Conservation (phyloP, 805 yeast species). For the Saccharomycopsis lassenensis region DNA sequence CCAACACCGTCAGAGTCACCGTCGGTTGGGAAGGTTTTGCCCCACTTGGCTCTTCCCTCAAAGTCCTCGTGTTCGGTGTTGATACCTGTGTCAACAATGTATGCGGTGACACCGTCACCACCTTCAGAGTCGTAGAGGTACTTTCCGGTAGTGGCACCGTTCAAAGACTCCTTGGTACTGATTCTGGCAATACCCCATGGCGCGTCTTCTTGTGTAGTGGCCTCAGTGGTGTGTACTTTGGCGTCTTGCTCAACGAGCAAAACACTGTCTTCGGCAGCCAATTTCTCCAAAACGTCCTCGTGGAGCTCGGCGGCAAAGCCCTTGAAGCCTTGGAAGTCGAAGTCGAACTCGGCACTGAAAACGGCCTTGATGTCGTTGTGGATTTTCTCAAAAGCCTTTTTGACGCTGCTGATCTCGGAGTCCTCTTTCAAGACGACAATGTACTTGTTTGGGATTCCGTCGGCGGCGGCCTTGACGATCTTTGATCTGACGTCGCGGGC, state of each 20-base stretch:
- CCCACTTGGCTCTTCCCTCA: constrained; percentile 52
- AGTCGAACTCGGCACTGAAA: constrained; percentile 46
- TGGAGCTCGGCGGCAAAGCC: constrained; percentile 86
- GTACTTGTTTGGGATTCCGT: constrained; percentile 60
- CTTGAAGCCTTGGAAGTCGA: constrained; percentile 36
- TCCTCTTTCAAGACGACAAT: constrained; percentile 74
- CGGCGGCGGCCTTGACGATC: no score
- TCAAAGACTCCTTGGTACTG: constrained; percentile 50
- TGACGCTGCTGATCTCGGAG: constrained; percentile 38
- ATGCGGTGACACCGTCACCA: constrained; percentile 49
- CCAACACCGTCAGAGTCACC: constrained; percentile 47
- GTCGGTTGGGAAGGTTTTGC: constrained; percentile 37
- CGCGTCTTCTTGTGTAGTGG: constrained; percentile 48
- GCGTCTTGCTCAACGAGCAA: constrained; percentile 56
- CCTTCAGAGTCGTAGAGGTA: constrained; percentile 50
- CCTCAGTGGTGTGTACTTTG: constrained; percentile 38
- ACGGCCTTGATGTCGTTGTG: constrained; percentile 3
- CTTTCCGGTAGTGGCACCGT: constrained; percentile 37
- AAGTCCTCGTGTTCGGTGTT: constrained; percentile 44
- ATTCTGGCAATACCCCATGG: constrained; percentile 71
- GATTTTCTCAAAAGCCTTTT: no score
- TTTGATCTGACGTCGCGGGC: constrained; percentile 22
- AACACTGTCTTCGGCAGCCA: constrained; percentile 54
- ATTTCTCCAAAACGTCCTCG: constrained; percentile 57
- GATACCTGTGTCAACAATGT: constrained; percentile 46